These are phyloP conservation scores for Astragalus glycyphyllos DNA, from an alignment of 306 rosid genomes.

Conservation along the genomic window DNA sequence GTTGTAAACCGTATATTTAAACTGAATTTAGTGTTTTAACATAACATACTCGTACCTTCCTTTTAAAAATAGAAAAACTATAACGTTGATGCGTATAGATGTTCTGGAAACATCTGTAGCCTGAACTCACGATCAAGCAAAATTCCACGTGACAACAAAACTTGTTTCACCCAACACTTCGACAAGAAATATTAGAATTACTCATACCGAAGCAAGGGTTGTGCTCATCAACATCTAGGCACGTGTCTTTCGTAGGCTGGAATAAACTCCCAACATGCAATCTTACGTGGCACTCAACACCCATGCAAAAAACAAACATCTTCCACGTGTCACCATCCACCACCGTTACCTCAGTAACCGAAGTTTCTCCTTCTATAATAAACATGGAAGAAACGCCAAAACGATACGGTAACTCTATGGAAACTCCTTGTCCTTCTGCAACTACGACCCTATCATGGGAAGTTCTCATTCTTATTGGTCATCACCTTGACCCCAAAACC, in stretches of 20 bases:
- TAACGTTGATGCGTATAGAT: too few species aligned
- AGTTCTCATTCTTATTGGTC: constrained; percentile 53
- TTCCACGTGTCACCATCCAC: constrained; percentile 48
- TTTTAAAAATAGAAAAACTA: too few species aligned
- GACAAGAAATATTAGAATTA: too few species aligned
- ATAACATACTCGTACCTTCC: too few species aligned
- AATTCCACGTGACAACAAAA: too few species aligned
- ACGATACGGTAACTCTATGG: too few species aligned
- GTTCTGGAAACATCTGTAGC: too few species aligned
- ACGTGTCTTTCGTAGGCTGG: constrained; percentile 32
- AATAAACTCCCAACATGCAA: not conserved
- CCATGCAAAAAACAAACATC: constrained; percentile 42
- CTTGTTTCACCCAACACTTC: too few species aligned
- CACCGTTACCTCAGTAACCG: not conserved
- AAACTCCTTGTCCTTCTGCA: not conserved
- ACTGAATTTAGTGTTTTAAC: too few species aligned
- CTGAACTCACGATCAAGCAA: too few species aligned
- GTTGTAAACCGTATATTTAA: too few species aligned
- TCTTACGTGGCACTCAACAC: constrained; percentile 47
- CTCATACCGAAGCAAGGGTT: not conserved
- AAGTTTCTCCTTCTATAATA: not conserved
- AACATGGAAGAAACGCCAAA: not conserved
- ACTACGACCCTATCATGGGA: constrained; percentile 55
- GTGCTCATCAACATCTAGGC: constrained; percentile 6
- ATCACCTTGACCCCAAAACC: constrained; percentile 64